Conservation (phyloP, 169 alveolate genomes). For the Blepharisma undulans region DNA sequence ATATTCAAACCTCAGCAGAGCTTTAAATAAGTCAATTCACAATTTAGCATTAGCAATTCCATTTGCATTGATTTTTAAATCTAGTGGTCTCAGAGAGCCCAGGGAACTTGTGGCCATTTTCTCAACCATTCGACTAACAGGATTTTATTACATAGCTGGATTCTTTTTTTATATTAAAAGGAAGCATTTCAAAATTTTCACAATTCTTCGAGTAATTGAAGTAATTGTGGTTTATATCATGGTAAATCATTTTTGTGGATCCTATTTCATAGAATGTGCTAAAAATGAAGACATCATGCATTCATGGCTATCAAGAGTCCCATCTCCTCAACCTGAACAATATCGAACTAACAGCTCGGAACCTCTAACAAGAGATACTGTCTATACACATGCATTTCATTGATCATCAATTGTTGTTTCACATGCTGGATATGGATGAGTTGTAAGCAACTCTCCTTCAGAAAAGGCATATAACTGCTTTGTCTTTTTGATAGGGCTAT, state of each 20-base stretch:
- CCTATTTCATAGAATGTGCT: conserved; percentile 40
- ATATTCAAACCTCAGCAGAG: background rate
- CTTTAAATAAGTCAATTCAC: background rate
- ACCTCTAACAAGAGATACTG: background rate
- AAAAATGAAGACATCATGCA: background rate
- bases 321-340: conserved; percentile 30
- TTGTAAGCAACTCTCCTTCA: conserved; percentile 30
- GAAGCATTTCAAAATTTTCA: conserved; percentile 9
- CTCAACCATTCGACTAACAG: conserved; percentile 41
- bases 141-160: conserved; percentile 27
- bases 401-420: conserved; percentile 4
- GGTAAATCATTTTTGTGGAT: conserved; percentile 46
- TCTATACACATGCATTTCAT: conserved; percentile 30
- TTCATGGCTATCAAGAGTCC: conserved; percentile 55
- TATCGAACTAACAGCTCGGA: background rate
- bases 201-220: conserved; percentile 43
- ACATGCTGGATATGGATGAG: conserved; percentile 63
- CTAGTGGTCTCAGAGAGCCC: conserved; percentile 5
- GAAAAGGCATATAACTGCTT: conserved; percentile 51
- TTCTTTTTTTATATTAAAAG: conserved; percentile 23
- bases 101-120: conserved; percentile 34
- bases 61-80: conserved; percentile 41
- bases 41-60: conserved; percentile 42
- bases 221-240: conserved; percentile 44
- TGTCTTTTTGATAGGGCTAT: conserved; percentile 36